Evolutionary conservation across 2,329 filamentous ascomycete genomes (phyloP).

Genomic region (Fusarium floridanum): DNA sequence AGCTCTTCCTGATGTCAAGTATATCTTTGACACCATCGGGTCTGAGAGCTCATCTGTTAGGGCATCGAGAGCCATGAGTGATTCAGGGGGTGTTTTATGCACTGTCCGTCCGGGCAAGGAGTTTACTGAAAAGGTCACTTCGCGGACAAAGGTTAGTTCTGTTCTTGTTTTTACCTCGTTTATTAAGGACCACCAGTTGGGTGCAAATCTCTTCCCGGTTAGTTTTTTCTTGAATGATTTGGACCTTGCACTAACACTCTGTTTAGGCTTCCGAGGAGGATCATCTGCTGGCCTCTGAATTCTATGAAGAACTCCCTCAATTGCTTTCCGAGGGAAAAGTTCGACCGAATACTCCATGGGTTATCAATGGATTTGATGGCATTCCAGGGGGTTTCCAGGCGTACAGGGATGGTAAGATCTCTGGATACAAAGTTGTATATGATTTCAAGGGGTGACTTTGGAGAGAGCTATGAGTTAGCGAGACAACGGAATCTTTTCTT

Average conservation of each 20-base stretch:
- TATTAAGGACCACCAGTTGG: constrained; percentile 36
- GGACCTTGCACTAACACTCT: background rate
- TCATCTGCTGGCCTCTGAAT: background rate
- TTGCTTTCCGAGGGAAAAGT: background rate
- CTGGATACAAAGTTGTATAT: constrained; percentile 2
- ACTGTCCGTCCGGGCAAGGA: constrained; percentile 56
- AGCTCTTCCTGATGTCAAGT: constrained; percentile 47
- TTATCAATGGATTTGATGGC: background rate
- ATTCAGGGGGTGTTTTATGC: constrained; percentile 48
- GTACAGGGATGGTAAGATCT: constrained; percentile 9
- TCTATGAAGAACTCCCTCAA: background rate
- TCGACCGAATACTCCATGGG: background rate
- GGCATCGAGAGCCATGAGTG: constrained; percentile 47
- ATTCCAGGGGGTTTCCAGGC: background rate
- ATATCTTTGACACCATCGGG: constrained; percentile 58
- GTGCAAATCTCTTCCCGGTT: background rate
- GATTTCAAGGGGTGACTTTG: background rate
- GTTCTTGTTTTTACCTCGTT: constrained; percentile 58
- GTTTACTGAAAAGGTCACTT: constrained; percentile 50
- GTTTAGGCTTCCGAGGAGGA: background rate
- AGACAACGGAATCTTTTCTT: no score
- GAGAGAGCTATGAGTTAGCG: background rate
- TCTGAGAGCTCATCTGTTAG: constrained; percentile 47
- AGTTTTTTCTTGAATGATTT: background rate
- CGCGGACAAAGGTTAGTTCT: constrained; percentile 51